Conservation (phyloP, 2,329 filamentous ascomycete genomes). For the Cercospora zeae-maydis region DNA sequence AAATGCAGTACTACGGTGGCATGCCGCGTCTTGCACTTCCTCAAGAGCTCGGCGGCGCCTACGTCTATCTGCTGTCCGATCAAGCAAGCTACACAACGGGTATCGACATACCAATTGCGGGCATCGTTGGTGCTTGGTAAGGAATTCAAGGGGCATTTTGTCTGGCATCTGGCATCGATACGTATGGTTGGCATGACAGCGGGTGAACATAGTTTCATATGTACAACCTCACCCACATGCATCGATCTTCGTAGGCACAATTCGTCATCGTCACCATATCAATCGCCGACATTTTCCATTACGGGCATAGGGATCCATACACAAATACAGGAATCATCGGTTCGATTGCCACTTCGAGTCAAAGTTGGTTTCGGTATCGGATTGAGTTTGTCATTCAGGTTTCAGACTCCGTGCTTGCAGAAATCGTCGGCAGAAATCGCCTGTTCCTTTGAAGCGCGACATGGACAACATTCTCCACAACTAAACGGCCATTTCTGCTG, state of each 20-base stretch:
- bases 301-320: no score
- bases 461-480: no score
- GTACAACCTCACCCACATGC: background rate
- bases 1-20: conserved; percentile 54
- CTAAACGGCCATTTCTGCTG: no score
- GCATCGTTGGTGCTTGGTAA: conserved; percentile 30
- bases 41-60: conserved; percentile 50
- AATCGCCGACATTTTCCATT: no score
- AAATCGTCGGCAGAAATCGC: no score
- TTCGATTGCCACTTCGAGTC: no score
- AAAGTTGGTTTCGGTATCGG: no score
- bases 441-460: no score
- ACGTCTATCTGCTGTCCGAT: conserved; percentile 49
- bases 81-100: conserved; percentile 49
- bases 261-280: background rate
- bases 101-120: conserved; percentile 50
- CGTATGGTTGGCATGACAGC: background rate
- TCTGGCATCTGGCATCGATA: background rate
- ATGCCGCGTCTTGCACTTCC: conserved; percentile 52
- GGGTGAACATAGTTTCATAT: background rate
- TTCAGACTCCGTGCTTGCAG: no score
- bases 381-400: no score
- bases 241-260: background rate
- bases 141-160: background rate
- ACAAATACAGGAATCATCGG: no score